These are phyloP conservation scores for Alisma plantagoaquatica DNA, from an alignment of 106 monocot species.

Conservation along the genomic window DNA sequence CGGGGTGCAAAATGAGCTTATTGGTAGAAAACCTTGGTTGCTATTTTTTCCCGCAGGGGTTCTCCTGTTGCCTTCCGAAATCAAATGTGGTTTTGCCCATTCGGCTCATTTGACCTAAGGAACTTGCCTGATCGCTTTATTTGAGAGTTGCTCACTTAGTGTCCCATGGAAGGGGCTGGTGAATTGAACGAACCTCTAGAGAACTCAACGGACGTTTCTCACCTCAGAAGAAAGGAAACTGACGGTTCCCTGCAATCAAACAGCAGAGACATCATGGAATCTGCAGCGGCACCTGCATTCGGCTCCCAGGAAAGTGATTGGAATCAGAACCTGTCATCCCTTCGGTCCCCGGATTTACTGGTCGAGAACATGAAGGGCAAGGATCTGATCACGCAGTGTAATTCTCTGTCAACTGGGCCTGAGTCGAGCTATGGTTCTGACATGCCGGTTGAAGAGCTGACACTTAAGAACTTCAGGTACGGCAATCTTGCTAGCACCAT, in stretches of 20 bases:
- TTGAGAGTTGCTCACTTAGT: background rate
- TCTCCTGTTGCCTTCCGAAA: no score
- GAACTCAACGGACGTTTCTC: slow-evolving; percentile 25
- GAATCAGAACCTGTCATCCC: slow-evolving; percentile 26
- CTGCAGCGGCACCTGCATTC: slow-evolving; percentile 11
- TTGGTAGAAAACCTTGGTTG: no score
- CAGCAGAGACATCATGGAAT: slow-evolving; percentile 14
- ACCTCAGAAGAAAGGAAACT: slow-evolving; percentile 32
- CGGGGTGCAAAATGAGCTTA: no score
- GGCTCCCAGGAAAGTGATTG: slow-evolving; percentile 24
- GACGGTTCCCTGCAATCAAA: slow-evolving; percentile 15
- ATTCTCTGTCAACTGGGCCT: slow-evolving; percentile 12
- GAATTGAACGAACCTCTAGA: slow-evolving; percentile 40
- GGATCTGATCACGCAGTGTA: background rate
- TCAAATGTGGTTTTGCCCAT: no score
- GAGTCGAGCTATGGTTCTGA: slow-evolving; percentile 1
- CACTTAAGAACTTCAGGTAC: slow-evolving; percentile 36
- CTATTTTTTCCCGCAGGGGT: no score
- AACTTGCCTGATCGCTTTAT: background rate
- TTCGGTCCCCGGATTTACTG: slow-evolving; percentile 22
- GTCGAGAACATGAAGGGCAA: slow-evolving; percentile 26
- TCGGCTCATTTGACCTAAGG: background rate
- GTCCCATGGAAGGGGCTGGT: slow-evolving; percentile 40
- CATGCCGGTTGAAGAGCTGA: slow-evolving; percentile 50
- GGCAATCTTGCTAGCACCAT: no score